Evolutionary conservation across 192 early-diverging fungal genomes (phyloP).

Genomic region (Spizellomyces punctatus): DNA sequence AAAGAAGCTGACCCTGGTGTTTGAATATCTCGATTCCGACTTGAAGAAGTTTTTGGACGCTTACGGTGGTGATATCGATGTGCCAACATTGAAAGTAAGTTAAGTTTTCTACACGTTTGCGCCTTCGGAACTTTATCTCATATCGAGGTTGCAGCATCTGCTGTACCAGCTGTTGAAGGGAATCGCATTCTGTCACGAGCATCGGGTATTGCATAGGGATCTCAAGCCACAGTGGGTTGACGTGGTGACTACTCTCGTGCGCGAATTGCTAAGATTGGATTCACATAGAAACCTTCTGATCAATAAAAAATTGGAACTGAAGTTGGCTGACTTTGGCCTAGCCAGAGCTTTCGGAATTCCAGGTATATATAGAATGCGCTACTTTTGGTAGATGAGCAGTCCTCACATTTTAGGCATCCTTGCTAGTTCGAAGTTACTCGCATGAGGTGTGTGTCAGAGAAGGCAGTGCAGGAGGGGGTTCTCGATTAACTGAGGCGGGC

Average conservation of each 20-base stretch:
- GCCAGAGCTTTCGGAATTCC: slow-evolving; percentile 97
- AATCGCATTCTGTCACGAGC: slow-evolving; percentile 94
- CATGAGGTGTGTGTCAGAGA: slow-evolving; percentile 62
- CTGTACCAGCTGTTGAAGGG: slow-evolving; percentile 95
- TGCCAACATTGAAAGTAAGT: slow-evolving; percentile 77
- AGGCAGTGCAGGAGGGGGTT: not conserved
- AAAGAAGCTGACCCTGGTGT: slow-evolving; percentile 96
- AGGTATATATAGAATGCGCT: slow-evolving; percentile 38
- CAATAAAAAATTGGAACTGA: slow-evolving; percentile 72
- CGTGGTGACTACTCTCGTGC: slow-evolving; percentile 56
- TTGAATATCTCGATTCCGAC: slow-evolving; percentile 98
- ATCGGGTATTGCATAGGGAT: slow-evolving; percentile 91
- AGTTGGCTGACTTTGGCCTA: slow-evolving; percentile 88
- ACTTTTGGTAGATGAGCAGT: slow-evolving; percentile 7
- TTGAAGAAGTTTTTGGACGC: slow-evolving; percentile 97
- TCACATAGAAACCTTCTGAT: slow-evolving; percentile 87
- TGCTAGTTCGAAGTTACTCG: slow-evolving; percentile 59
- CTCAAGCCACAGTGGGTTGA: slow-evolving; percentile 66
- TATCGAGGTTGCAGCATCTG: slow-evolving; percentile 65
- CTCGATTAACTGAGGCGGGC: not conserved
- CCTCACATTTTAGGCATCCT: too few species aligned
- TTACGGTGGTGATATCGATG: slow-evolving; percentile 49
- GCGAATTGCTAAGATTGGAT: slow-evolving; percentile 62
- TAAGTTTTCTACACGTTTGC: slow-evolving; percentile 18
- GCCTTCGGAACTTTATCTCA: slow-evolving; percentile 11